Evolutionary conservation across 805 yeast species (phyloP).

Genomic region (Yarrowia bubula): DNA sequence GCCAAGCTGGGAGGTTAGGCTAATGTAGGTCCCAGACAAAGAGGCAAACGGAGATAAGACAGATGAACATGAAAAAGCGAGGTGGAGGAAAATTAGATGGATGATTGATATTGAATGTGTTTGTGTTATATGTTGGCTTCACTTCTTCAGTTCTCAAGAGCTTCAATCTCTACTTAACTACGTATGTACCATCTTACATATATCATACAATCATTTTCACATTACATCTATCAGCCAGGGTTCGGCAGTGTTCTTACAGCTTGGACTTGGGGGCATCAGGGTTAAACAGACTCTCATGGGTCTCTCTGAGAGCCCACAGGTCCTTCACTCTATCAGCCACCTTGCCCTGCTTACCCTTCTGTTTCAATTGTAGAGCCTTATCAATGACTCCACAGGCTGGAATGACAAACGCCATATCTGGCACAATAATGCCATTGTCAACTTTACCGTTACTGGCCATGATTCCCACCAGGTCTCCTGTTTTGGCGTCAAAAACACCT

Average conservation of each 20-base stretch:
- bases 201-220: background rate
- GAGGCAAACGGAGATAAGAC: background rate
- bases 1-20: background rate
- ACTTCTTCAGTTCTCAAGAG: too few species aligned
- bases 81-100: background rate
- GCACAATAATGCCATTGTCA: conserved; percentile 39
- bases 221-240: background rate
- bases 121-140: background rate
- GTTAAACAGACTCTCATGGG: conserved; percentile 29
- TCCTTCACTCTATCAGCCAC: conserved; percentile 28
- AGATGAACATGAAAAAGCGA: too few species aligned
- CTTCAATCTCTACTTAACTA: too few species aligned
- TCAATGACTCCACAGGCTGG: conserved; percentile 35
- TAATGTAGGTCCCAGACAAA: background rate
- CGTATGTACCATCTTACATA: too few species aligned
- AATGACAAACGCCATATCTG: conserved; percentile 41
- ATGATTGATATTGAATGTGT: background rate
- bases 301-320: conserved; percentile 31
- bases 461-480: conserved; percentile 38
- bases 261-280: background rate
- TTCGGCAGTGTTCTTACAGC: background rate
- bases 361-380: conserved; percentile 31
- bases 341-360: conserved; percentile 11
- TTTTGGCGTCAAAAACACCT: conserved; percentile 33
- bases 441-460: conserved; percentile 42